Evolutionary conservation across 768 basidiomycete genomes (phyloP).

Genomic region (Podaxis sp.): DNA sequence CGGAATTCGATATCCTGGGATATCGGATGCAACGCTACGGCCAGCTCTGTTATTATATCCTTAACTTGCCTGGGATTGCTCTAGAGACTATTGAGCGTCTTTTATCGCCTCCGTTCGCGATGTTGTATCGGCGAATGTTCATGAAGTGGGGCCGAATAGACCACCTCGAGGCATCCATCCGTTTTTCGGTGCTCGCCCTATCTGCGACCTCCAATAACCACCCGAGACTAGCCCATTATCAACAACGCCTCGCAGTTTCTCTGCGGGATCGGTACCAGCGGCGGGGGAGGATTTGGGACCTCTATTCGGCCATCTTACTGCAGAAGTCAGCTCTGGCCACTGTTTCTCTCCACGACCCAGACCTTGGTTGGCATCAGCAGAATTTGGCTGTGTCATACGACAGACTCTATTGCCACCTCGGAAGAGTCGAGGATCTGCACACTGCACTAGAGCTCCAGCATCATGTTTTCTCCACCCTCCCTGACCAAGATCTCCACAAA

Average conservation of each 20-base stretch:
- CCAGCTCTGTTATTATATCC: neutral
- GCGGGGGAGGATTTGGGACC: slow-evolving; percentile 9
- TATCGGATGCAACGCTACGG: neutral
- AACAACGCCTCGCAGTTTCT: slow-evolving; percentile 18
- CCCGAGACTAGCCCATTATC: slow-evolving; percentile 18
- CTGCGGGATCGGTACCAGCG: slow-evolving; percentile 14
- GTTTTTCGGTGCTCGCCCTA: slow-evolving; percentile 14
- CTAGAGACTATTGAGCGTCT: neutral
- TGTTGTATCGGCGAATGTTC: slow-evolving; percentile 9
- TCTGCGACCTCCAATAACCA: slow-evolving; percentile 15
- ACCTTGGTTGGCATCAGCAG: slow-evolving; percentile 19
- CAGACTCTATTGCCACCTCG: slow-evolving; percentile 2
- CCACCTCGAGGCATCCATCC: slow-evolving; percentile 13
- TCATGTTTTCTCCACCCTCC: slow-evolving; percentile 1
- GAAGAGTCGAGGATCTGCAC: slow-evolving; percentile 16
- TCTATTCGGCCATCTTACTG: slow-evolving; percentile 14
- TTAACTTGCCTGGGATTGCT: neutral
- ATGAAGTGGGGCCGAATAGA: neutral
- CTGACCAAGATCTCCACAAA: neutral
- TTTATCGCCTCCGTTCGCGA: neutral
- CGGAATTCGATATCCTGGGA: no score
- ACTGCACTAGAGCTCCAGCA: slow-evolving; percentile 9
- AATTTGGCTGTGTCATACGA: slow-evolving; percentile 8
- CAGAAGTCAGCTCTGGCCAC: slow-evolving; percentile 16
- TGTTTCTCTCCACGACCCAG: slow-evolving; percentile 8